phyloP scores from a whole-genome alignment of 2,329 filamentous ascomycete genomes.

The Neospermospora avenae region DNA sequence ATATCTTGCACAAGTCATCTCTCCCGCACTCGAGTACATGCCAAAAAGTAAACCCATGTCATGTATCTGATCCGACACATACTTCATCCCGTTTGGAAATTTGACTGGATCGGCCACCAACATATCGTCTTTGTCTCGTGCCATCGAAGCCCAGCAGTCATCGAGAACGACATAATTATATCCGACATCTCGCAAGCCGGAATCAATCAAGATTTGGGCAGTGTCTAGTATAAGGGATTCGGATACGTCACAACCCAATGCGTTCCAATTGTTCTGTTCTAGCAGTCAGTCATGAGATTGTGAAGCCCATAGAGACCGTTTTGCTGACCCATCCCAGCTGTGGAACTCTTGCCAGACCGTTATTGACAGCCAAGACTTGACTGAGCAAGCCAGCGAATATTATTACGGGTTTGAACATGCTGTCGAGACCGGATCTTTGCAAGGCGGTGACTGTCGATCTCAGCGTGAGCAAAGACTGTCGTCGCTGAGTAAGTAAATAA shows the following conservation, averaged over 20 bases:
- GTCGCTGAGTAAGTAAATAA: too few species aligned
- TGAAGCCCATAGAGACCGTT: not conserved
- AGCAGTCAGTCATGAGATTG: not conserved
- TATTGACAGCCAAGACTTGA: slow-evolving; percentile 30
- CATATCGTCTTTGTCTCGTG: slow-evolving; percentile 29
- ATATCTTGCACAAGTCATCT: slow-evolving; percentile 31
- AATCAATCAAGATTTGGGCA: slow-evolving; percentile 43
- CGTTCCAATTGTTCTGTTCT: slow-evolving; percentile 42
- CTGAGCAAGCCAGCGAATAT: not conserved
- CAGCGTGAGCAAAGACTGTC: not conserved
- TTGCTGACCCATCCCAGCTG: slow-evolving; percentile 39
- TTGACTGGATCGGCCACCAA: slow-evolving; percentile 37
- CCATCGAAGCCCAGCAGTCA: slow-evolving; percentile 44
- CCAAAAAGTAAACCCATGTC: slow-evolving; percentile 40
- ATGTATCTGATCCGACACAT: slow-evolving; percentile 40
- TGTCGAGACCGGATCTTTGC: not conserved
- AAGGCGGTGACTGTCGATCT: not conserved
- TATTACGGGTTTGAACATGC: not conserved
- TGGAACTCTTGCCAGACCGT: slow-evolving; percentile 38
- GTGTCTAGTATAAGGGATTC: slow-evolving; percentile 44
- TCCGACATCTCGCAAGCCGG: slow-evolving; percentile 47
- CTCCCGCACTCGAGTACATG: slow-evolving; percentile 38
- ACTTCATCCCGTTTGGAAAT: slow-evolving; percentile 42
- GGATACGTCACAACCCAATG: slow-evolving; percentile 47
- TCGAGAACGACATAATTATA: slow-evolving; percentile 55